Evolutionary conservation across 768 basidiomycete species (phyloP), one percentile per base, ranked within the genome.

Genomic region (Leccinum imitatum): DNA sequence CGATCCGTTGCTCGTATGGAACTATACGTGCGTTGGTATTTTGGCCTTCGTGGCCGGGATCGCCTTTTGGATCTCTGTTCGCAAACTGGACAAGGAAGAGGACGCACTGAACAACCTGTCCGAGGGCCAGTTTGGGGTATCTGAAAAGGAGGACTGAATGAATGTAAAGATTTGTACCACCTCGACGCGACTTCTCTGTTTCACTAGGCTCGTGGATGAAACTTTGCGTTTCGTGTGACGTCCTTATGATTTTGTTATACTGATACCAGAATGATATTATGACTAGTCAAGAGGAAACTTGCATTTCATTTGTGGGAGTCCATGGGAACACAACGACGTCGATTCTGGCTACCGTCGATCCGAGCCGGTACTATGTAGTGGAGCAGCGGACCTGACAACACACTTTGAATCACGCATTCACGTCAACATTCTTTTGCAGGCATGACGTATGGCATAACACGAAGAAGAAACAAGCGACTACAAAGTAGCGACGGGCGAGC

Each of bases 1-100:
- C 9, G 90, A 93, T 69, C 91, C 88, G 15, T 71, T 89, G 23
- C 79, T 93, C 13, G 83, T 90, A 7, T 89, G 89, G 89, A 89
- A 89, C 74, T 91, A 91, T 67, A 78, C 76, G 46, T 70, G 79
- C 21, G 81, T 87, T 80, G 87, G 65, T 44, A 79, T 82, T 30
- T 72, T 91, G 14, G 82, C 85, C 3, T 76, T 71, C 17, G 41
- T 84, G 47, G 73, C 82, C 3, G 89, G 87, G 13, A 53, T 77
- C 53, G 14, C 82, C 25, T 87, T 91, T 73, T 82, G 76, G 77
- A 41, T 82, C 65, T 75, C 77, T 39, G 80, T 84, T 56, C 76
- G 83, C 58, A 72, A 80, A 14, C 78, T 91, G 46, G 89, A 91
- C 69, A 67, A 72, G 30, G 73, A 83, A 56, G 90, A 91, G 72